A percentile compares a stretch with the other conserved stretches of the same genome.
Evolutionary conservation across 148 eudicot genomes (phyloP).

Genomic region (Vaccinium corymbosum): DNA sequence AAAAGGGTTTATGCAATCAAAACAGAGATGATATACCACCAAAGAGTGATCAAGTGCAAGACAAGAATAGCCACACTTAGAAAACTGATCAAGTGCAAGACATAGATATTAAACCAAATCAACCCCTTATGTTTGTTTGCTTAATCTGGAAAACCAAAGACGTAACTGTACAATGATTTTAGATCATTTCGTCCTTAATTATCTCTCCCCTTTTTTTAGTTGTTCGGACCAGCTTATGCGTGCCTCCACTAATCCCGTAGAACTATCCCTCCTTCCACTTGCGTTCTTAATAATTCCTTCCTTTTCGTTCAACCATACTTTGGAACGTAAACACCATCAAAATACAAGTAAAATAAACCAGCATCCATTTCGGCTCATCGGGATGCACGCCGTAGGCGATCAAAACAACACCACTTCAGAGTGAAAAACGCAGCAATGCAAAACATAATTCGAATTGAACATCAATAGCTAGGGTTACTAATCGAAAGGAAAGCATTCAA

Average conservation of each 20-base stretch:
- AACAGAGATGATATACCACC: not conserved
- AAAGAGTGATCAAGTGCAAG: not conserved
- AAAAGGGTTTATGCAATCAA: not conserved
- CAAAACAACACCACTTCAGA: not conserved
- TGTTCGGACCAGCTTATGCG: no score
- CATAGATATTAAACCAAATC: not conserved
- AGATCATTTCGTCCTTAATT: not conserved
- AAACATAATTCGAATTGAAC: not conserved
- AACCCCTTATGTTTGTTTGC: not conserved
- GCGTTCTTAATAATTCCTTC: not conserved
- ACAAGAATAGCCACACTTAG: not conserved
- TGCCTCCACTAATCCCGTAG: no score
- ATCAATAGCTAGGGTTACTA: slow-evolving; percentile 16
- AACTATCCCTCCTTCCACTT: not conserved
- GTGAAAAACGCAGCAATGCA: not conserved
- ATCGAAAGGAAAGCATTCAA: not conserved
- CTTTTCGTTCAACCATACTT: not conserved
- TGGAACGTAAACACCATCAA: not conserved
- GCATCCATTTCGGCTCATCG: not conserved
- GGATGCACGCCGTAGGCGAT: not conserved
- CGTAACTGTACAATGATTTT: not conserved
- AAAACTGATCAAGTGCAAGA: not conserved
- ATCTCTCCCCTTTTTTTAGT: not conserved
- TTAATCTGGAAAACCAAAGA: not conserved
- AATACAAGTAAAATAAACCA: no score